phyloP scores from a whole-genome alignment of 306 rosid species.

The Ormosia semicastrata region DNA sequence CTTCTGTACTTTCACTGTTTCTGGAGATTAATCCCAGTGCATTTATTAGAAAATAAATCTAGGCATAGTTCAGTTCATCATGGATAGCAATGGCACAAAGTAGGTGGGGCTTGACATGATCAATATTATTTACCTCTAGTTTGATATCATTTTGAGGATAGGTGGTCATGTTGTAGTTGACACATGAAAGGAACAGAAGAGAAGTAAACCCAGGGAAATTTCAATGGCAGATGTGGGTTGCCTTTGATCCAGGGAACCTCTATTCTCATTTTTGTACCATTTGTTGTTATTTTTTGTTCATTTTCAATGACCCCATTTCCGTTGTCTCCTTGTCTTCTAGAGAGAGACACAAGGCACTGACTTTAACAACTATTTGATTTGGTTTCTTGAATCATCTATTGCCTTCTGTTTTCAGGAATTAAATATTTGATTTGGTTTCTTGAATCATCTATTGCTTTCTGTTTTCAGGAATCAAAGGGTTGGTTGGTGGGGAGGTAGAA shows the following conservation, averaged over 20 bases:
- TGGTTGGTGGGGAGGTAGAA: conserved; percentile 37
- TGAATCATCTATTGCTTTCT: conserved; percentile 38
- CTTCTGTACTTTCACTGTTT: conserved; percentile 22
- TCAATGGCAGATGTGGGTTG: conserved; percentile 45
- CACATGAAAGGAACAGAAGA: conserved; percentile 43
- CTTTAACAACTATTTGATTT: conserved; percentile 20
- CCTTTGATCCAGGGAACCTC: conserved; percentile 56
- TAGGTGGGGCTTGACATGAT: conserved; percentile 39
- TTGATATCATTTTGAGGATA: conserved; percentile 27
- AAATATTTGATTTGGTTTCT: conserved; percentile 30
- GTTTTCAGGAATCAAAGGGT: conserved; percentile 31
- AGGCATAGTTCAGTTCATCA: conserved; percentile 14
- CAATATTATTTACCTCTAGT: conserved; percentile 19
- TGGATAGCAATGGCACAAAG: conserved; percentile 20
- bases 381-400: conserved; percentile 42
- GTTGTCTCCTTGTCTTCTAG: conserved; percentile 39
- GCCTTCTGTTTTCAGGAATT: conserved; percentile 34
- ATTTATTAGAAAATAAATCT: neutral
- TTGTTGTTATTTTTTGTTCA: conserved; percentile 9
- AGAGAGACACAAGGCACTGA: conserved; percentile 32
- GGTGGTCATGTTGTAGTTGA: conserved; percentile 34
- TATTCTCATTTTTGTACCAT: conserved; percentile 9
- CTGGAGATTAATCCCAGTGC: neutral
- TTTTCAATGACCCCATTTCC: conserved; percentile 38
- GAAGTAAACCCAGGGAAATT: conserved; percentile 16